Evolutionary conservation across 2,329 filamentous ascomycete genomes (phyloP), one percentile per base, ranked within the genome.

Genomic region (Penicillium verrucosum): DNA sequence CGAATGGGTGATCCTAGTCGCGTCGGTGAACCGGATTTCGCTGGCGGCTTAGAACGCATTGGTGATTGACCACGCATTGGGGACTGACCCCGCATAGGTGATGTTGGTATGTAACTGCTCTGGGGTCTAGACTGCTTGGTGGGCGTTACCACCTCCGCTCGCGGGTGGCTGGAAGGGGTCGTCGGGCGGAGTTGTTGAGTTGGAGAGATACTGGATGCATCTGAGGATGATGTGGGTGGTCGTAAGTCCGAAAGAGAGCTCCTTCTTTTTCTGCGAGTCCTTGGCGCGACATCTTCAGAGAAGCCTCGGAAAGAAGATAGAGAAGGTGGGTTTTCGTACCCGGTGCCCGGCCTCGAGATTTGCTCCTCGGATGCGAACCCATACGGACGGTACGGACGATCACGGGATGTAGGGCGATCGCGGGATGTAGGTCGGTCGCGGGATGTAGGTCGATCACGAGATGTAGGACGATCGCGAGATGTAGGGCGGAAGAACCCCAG

Each of bases 181-280:
- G 71, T 62, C 30, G 76, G 73, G 64, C 75, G 68, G 71, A 79
- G 65, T 23, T 62, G 52, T 21, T 72, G 67, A 38, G 64, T 66
- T 11, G 71, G 63, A 11, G 73, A 74, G 16, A 71, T 54, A 37
- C 65, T 60, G 12, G 71, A 67, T 75, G 78, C 82, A 9, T 86
- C 80, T 54, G 84, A 81, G 40, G 81, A 71, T 30, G 73, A 82
- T 75, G 93, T 86, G 18, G 90, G 78, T 54, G 79, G 82, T 64
- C 86, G 89, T 46, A 97, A 80, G 72, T 97, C 93, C 5, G 92
- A 96, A 41, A 97, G 77, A 27, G 92, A 97, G 75, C 92, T 97
- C 70, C 93, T 87, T 54, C 93, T 84, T 78, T 96, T 97, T 77
- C 87, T 92, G 70, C 83, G 43, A 79, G 75, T n/a, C 73, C 73